Evolutionary conservation across 2,329 filamentous ascomycete genomes (phyloP).

Genomic region (Penicillium crustosum): DNA sequence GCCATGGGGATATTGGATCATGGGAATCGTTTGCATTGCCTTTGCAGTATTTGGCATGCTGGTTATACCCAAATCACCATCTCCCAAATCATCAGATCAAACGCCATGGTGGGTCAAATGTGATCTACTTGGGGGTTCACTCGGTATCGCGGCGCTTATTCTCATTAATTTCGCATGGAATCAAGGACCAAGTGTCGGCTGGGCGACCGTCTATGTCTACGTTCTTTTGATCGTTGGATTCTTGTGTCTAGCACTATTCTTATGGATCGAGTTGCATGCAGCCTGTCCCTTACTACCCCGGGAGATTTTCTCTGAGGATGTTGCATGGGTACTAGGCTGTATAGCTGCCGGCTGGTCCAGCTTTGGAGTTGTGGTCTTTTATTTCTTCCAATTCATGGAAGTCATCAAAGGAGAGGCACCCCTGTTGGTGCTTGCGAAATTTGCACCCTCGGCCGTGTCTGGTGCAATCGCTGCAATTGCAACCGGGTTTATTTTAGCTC

Average conservation of each 20-base stretch:
- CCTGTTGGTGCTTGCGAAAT: constrained; percentile 32
- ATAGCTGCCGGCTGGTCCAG: constrained; percentile 56
- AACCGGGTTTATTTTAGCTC: constrained; percentile 36
- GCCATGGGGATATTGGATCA: constrained; percentile 53
- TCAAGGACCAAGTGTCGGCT: constrained; percentile 56
- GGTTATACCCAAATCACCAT: constrained; percentile 14
- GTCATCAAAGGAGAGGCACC: constrained; percentile 34
- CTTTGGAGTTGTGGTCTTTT: constrained; percentile 58
- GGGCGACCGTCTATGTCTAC: constrained; percentile 59
- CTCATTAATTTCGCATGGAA: constrained; percentile 69
- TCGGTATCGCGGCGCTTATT: constrained; percentile 51
- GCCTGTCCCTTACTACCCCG: constrained; percentile 58
- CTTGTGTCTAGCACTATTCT: constrained; percentile 55
- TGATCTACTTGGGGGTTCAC: constrained; percentile 38
- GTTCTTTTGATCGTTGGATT: constrained; percentile 58
- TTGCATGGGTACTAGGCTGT: constrained; percentile 57
- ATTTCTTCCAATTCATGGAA: constrained; percentile 53
- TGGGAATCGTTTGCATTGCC: constrained; percentile 44
- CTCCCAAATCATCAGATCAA: background rate
- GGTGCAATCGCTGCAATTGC: constrained; percentile 36
- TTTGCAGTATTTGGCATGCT: constrained; percentile 37
- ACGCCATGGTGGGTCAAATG: constrained; percentile 10
- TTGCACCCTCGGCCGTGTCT: constrained; percentile 28
- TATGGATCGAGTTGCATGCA: constrained; percentile 51
- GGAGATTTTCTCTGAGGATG: constrained; percentile 49